Conservation (phyloP, 495 filamentous ascomycete genomes). For the Hamigera avellanea region DNA sequence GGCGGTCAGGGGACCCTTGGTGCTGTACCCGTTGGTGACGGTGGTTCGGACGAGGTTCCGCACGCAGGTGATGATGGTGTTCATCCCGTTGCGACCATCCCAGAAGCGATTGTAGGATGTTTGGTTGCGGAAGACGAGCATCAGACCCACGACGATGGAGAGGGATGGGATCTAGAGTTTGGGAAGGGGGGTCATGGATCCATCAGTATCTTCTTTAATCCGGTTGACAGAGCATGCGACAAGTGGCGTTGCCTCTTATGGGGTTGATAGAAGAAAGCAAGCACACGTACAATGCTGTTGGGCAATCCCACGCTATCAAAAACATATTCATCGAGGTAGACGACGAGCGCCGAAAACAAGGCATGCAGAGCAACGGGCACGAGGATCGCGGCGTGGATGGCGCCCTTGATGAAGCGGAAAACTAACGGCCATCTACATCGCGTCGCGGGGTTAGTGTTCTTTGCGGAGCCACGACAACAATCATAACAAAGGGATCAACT, state of each 20-base stretch:
- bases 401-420: slow-evolving; percentile 64
- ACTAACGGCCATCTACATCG: slow-evolving; percentile 54
- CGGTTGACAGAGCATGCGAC: too few species aligned
- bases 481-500: not conserved
- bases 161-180: slow-evolving; percentile 51
- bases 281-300: slow-evolving; percentile 49
- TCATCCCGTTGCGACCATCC: slow-evolving; percentile 53
- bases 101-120: slow-evolving; percentile 65
- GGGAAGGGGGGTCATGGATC: too few species aligned
- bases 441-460: too few species aligned
- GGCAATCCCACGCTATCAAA: slow-evolving; percentile 49
- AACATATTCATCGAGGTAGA: slow-evolving; percentile 48
- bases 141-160: slow-evolving; percentile 68
- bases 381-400: slow-evolving; percentile 55
- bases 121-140: slow-evolving; percentile 70
- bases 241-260: not conserved
- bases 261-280: slow-evolving; percentile 3
- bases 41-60: slow-evolving; percentile 54
- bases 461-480: too few species aligned
- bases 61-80: slow-evolving; percentile 43
- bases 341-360: slow-evolving; percentile 49
- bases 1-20: slow-evolving; percentile 12
- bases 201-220: too few species aligned
- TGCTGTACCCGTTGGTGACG: slow-evolving; percentile 30
- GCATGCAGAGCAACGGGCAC: slow-evolving; percentile 55